Evolutionary conservation across 257 asterid genomes (phyloP), one percentile per base, ranked within the genome.

Genomic region (Knoxia roxburghii): DNA sequence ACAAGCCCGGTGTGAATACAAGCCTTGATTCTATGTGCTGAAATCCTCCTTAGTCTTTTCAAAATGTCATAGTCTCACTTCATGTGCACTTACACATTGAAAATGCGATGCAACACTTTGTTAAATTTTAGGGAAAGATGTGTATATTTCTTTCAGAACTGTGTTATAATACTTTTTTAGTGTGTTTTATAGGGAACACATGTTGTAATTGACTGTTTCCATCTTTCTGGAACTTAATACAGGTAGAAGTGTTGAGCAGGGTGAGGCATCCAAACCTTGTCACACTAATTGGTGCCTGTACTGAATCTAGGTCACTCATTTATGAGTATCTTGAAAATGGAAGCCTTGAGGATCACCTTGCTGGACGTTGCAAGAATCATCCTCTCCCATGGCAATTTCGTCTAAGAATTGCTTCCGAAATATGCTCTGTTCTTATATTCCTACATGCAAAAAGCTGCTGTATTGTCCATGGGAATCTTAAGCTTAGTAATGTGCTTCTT

Each of bases 241-340:
- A 92, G 97, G 87, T 65, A 21, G 91, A 85, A 77, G 73, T 81
- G 67, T 64, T 93, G 74, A 82, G 86, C 59, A 84, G 90, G 76
- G 90, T 90, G 77, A 89, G 98, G 75, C 98, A 93, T 84, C 97
- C 97, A 71, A 86, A 93, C 83, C 89, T 93, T 48, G 91, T 81
- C 43, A 76, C 87, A 10, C 86, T 88, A 52, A 65, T 89, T 29
- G 96, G 96, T 20, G 87, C 88, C 69, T 90, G 98, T 81, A 79
- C 84, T 48, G 97, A 88, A 72, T 87, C 95, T 58, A 81, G 95
- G 79, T 85, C 96, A 52, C 90, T 93, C 65, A 74, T 88, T 66
- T 90, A 86, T n/a, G 98, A 90, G 78, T 93, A 81, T 79, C 82
- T 93, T 50, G 94, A 76, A 68, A 85, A 86, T 65, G 89, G 90